Base-by-base conservation (phyloP, 202 grass and related monocot species). In the Cymbopogon flexuosus region DNA sequence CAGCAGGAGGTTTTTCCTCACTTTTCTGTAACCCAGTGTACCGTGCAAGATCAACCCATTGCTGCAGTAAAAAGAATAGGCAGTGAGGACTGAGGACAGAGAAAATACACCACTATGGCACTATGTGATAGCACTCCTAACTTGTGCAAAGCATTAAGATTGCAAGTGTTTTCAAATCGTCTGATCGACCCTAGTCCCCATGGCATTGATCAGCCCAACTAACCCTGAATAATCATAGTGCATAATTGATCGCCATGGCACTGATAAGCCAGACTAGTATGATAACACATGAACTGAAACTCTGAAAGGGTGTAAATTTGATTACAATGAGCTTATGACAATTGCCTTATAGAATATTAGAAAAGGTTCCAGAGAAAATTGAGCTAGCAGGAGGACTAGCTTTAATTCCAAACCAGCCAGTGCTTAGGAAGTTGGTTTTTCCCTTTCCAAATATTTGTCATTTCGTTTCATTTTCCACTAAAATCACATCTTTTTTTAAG, bases 1-100 rank as follows among this genome's bases (percentile, higher is more conserved):
- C 89, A 73, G 34, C 16, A 69, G 83, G 75, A 52, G 65, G 40
- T 75, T 70, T 70, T 64, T 85, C 89, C 41, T 84, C 87, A 39
- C 49, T 84, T 27, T 82, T 88, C 27, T 98, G 95, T 68, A 98
- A 12, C 46, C 92, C 95, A 12, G 90, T 93, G 81, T 89, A 94
- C 42, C 95, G 85, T 27, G 95, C 95, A 79, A 98, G 90, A 93
- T 98, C 95, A 68, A 98, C 11, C 95, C 95, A 98, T 98, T 98
- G 95, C 92, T 98, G 82, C 79, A 94, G 76, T 8, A 69, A 78
- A 80, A 30, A 79, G 34, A 72, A 77, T 8, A 21, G 7, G 46
- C 51, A 34, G 49, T 68, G 41, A 62, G 51, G 31, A 84, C 12
- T 35, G 16, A 37, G 16, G 5, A 54, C 45, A 22, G 13, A 10